These are phyloP conservation scores for Haplosporangium sp. DNA, from an alignment of 371 early-diverging fungal species.

Conservation along the genomic window DNA sequence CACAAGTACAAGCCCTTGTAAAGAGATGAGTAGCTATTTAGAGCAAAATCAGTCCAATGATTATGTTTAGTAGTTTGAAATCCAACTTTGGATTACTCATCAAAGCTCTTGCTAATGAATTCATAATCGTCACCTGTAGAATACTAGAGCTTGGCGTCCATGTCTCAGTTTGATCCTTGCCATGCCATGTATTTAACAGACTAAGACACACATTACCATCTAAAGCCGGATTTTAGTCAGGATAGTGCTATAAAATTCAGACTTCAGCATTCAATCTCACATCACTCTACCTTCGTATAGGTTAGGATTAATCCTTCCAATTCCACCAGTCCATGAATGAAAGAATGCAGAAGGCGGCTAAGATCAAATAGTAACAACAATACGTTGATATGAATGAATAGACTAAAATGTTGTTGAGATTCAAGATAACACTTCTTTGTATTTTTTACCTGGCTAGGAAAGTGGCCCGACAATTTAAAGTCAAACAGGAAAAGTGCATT, in stretches of 20 bases:
- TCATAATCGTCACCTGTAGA: slow-evolving; percentile 53
- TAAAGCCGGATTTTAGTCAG: not conserved
- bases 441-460: slow-evolving; percentile 49
- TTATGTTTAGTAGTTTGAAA: no score
- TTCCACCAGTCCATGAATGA: slow-evolving; percentile 63
- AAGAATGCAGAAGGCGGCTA: slow-evolving; percentile 60
- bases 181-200: slow-evolving; percentile 67
- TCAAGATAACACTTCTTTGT: not conserved
- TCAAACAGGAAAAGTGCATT: slow-evolving; percentile 63
- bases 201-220: slow-evolving; percentile 66
- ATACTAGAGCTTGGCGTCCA: slow-evolving; percentile 61
- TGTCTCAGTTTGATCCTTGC: slow-evolving; percentile 62
- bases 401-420: not conserved
- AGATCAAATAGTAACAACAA: not conserved
- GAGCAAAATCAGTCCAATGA: not conserved
- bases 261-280: not conserved
- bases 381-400: not conserved
- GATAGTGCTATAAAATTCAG: not conserved
- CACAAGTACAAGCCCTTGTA: slow-evolving; percentile 66
- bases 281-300: slow-evolving; percentile 60
- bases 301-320: slow-evolving; percentile 66
- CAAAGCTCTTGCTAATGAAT: not conserved
- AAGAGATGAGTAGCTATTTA: slow-evolving; percentile 59
- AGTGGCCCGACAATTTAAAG: slow-evolving; percentile 57
- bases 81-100: no score